Evolutionary conservation across 192 early-diverging fungal species (phyloP).

Genomic region (Dispira parvispora): DNA sequence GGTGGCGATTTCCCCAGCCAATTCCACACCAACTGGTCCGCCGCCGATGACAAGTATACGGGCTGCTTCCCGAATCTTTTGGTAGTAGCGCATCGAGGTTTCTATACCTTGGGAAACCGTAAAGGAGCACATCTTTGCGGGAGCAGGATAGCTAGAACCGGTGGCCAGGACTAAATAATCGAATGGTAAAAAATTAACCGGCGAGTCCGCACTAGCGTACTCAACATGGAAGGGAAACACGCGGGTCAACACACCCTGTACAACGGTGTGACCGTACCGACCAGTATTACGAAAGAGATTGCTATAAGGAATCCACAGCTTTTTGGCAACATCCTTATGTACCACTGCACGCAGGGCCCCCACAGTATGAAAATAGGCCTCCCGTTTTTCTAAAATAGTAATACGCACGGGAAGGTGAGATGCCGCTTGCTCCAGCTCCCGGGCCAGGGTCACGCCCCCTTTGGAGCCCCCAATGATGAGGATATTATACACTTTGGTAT

Average conservation of each 20-base stretch:
- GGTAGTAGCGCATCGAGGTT: conserved; percentile 15
- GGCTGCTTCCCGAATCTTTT: conserved; percentile 28
- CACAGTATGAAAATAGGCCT: conserved; percentile 28
- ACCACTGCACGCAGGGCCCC: conserved; percentile 33
- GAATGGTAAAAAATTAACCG: conserved; percentile 23
- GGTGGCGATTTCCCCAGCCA: conserved; percentile 34
- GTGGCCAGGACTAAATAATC: conserved; percentile 52
- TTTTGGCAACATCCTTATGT: conserved; percentile 25
- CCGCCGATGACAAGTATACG: conserved; percentile 47
- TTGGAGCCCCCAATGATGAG: conserved; percentile 32
- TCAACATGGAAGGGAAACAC: conserved; percentile 24
- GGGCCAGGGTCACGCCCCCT: conserved; percentile 28
- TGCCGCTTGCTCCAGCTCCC: conserved; percentile 13
- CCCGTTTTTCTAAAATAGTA: conserved; percentile 32
- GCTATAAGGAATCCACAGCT: conserved; percentile 28
- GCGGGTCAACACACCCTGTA: conserved; percentile 27
- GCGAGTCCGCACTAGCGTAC: conserved; percentile 26
- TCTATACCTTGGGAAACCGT: conserved; percentile 21
- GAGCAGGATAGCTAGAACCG: conserved; percentile 33
- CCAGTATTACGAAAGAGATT: conserved; percentile 18
- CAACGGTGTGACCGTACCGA: conserved; percentile 18
- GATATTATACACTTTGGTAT: conserved; percentile 17
- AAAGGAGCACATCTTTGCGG: conserved; percentile 21
- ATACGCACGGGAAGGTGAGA: conserved; percentile 24
- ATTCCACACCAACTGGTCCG: conserved; percentile 42